Percentiles rank a stretch among this genome's conserved stretches.
Evolutionary conservation across 23 red algal species (phyloP).

Genomic region (Agarophyton chilense): DNA sequence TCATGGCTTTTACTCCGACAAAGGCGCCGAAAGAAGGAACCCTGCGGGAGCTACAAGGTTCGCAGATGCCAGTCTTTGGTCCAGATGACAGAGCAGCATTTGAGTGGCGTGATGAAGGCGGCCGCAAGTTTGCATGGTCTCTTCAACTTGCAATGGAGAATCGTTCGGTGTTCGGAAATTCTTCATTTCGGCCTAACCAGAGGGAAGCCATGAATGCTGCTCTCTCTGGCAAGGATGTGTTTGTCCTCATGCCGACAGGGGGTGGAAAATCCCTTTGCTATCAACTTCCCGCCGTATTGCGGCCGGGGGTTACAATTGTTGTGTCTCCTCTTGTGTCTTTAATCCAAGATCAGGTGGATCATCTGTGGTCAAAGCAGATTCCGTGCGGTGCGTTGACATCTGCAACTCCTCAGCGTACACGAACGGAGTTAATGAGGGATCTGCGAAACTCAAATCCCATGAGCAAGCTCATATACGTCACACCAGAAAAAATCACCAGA

Average conservation of each 20-base stretch:
- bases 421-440: slow-evolving; percentile 82
- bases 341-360: slow-evolving; percentile 95
- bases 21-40: slow-evolving; percentile 62
- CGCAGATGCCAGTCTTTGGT: slow-evolving; percentile 22
- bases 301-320: slow-evolving; percentile 86
- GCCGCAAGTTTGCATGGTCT: slow-evolving; percentile 68
- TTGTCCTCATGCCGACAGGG: slow-evolving; percentile 98
- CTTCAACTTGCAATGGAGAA: slow-evolving; percentile 70
- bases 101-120: slow-evolving; percentile 40
- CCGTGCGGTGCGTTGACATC: slow-evolving; percentile 81
- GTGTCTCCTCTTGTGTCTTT: slow-evolving; percentile 96
- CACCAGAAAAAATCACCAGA: slow-evolving; percentile 91
- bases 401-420: slow-evolving; percentile 31
- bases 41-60: slow-evolving; percentile 47
- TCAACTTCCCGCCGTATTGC: slow-evolving; percentile 83
- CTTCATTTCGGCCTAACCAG: slow-evolving; percentile 87
- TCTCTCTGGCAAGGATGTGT: slow-evolving; percentile 88
- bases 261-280: slow-evolving; percentile 99
- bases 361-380: slow-evolving; percentile 74
- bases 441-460: slow-evolving; percentile 48
- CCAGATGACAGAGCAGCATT: slow-evolving; percentile 14
- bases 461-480: slow-evolving; percentile 93
- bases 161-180: slow-evolving; percentile 76
- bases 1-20: slow-evolving; percentile 67
- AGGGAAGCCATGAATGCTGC: slow-evolving; percentile 97